Evolutionary conservation across 2,329 filamentous ascomycete species (phyloP).

Genomic region (Microdochium nivale): DNA sequence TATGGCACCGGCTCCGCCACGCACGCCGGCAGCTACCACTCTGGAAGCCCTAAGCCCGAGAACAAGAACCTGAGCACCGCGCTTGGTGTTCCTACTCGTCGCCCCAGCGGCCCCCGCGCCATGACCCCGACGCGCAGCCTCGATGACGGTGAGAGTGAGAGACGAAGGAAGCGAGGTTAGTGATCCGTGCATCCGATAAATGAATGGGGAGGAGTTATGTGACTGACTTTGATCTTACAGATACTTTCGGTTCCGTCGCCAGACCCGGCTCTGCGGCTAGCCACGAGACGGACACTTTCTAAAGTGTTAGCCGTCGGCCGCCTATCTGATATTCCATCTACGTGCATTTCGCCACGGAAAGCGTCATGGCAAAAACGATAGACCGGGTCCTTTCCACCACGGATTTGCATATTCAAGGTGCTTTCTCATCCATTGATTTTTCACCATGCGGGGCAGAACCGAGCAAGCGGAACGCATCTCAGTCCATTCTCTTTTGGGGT

Average conservation of each 20-base stretch:
- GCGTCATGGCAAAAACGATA: too few relatives aligned
- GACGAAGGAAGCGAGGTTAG: constrained; percentile 50
- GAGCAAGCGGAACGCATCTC: too few relatives aligned
- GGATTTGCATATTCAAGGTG: too few relatives aligned
- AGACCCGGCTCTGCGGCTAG: constrained; percentile 24
- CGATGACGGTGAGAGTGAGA: constrained; percentile 36
- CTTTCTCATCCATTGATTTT: too few relatives aligned
- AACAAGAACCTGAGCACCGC: constrained; percentile 49
- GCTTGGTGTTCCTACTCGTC: constrained; percentile 39
- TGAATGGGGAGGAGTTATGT: neutral
- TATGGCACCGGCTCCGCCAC: constrained; percentile 40
- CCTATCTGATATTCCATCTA: neutral
- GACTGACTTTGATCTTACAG: constrained; percentile 16
- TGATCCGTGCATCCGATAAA: neutral
- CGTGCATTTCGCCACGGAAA: too few relatives aligned
- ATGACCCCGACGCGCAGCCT: constrained; percentile 46
- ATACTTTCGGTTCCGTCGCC: constrained; percentile 43
- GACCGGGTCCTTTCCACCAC: too few relatives aligned
- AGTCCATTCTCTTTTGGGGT: neutral
- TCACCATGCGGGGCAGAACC: too few relatives aligned
- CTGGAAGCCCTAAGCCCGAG: constrained; percentile 44
- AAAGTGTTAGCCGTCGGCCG: constrained; percentile 10
- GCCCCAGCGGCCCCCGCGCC: constrained; percentile 49
- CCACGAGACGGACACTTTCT: constrained; percentile 47
- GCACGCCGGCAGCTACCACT: constrained; percentile 34